phyloP scores from a whole-genome alignment of 176 grass and related monocot species.

The Saccharum spontaneum region DNA sequence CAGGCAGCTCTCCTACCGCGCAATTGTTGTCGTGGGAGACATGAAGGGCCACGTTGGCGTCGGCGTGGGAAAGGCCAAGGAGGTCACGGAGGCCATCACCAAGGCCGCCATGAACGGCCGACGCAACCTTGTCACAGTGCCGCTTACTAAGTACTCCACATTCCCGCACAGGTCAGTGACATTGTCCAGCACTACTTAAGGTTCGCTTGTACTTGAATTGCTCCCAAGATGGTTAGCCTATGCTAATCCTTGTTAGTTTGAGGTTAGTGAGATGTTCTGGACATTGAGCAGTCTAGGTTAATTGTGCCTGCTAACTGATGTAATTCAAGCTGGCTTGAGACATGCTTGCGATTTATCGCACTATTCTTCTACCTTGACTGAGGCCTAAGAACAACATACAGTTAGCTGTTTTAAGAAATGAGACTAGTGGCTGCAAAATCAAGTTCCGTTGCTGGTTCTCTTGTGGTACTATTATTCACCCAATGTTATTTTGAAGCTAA shows the following conservation, averaged over 20 bases:
- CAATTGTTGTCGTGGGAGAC: conserved; percentile 79
- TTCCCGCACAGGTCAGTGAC: conserved; percentile 85
- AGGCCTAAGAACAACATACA: background rate
- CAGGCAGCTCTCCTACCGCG: conserved; percentile 76
- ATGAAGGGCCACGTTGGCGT: conserved; percentile 82
- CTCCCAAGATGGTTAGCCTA: background rate
- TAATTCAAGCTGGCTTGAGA: background rate
- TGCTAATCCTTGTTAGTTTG: background rate
- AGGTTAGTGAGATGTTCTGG: background rate
- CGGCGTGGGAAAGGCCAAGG: conserved; percentile 87
- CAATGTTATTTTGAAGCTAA: background rate
- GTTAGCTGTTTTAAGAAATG: background rate
- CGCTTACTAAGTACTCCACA: conserved; percentile 81
- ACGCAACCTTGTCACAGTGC: conserved; percentile 78
- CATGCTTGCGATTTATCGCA: background rate
- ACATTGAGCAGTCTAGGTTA: background rate
- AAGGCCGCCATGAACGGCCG: conserved; percentile 77
- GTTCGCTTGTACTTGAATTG: conserved; percentile 4
- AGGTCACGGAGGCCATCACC: conserved; percentile 73
- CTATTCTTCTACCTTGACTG: background rate
- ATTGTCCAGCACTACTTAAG: background rate
- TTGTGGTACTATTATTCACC: background rate
- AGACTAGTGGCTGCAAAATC: background rate
- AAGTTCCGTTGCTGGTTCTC: background rate
- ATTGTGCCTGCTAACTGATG: background rate